Percentiles rank a stretch among this genome's conserved stretches.
Evolutionary conservation across 2,329 filamentous ascomycete species (phyloP).

Genomic region (Monilinia fructigena): DNA sequence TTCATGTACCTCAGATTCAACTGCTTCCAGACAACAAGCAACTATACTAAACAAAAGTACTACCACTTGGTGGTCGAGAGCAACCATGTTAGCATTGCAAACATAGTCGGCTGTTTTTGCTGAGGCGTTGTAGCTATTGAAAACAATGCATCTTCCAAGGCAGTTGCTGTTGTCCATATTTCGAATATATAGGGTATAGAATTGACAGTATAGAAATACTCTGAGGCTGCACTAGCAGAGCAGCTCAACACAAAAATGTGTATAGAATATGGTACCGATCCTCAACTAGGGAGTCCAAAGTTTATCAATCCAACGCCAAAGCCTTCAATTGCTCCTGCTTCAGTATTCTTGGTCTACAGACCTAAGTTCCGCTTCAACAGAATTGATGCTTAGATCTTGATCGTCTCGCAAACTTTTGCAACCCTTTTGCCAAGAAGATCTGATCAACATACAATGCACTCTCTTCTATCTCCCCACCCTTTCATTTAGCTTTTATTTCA

Average conservation of each 20-base stretch:
- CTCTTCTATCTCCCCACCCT: background rate
- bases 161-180: too few relatives aligned
- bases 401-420: background rate
- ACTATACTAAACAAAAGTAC: too few relatives aligned
- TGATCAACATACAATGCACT: background rate
- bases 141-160: too few relatives aligned
- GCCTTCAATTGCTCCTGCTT: too few relatives aligned
- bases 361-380: too few relatives aligned
- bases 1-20: background rate
- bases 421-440: slow-evolving; percentile 1
- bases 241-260: background rate
- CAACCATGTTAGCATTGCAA: background rate
- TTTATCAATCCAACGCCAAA: background rate
- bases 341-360: too few relatives aligned
- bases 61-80: background rate
- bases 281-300: background rate
- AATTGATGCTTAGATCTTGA: background rate
- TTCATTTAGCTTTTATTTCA: background rate
- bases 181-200: too few relatives aligned
- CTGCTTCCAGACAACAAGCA: background rate
- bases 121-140: too few relatives aligned
- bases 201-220: background rate
- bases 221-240: background rate
- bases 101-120: too few relatives aligned
- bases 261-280: too few relatives aligned